Evolutionary conservation across 371 early-diverging fungal genomes (phyloP).

Genomic region (Mortierella sp.): DNA sequence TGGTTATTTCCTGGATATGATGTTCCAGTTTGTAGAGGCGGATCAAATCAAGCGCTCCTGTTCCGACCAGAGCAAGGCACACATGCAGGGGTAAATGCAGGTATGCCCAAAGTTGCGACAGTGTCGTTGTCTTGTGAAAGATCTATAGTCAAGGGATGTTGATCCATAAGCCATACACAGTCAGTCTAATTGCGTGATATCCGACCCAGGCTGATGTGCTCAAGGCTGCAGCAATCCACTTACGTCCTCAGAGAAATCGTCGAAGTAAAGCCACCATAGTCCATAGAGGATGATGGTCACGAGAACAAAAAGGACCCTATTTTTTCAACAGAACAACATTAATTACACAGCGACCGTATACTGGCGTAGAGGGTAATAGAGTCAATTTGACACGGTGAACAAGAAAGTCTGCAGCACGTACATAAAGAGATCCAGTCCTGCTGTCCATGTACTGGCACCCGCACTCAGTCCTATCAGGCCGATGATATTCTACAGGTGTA

Average conservation of each 20-base stretch:
- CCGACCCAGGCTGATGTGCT: too few species aligned
- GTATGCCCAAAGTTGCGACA: constrained; percentile 71
- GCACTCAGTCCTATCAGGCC: constrained; percentile 38
- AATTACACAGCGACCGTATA: neutral
- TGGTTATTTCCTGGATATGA: constrained; percentile 28
- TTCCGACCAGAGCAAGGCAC: constrained; percentile 71
- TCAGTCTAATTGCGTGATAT: neutral
- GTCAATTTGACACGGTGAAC: neutral
- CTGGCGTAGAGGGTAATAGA: neutral
- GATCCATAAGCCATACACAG: neutral
- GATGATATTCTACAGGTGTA: constrained; percentile 35
- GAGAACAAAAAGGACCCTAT: constrained; percentile 31
- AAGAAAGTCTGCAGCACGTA: neutral
- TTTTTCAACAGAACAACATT: neutral
- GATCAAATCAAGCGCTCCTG: constrained; percentile 67
- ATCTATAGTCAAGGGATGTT: constrained; percentile 3
- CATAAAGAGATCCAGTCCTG: constrained; percentile 29
- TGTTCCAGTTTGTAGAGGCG: constrained; percentile 57
- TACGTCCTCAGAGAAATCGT: constrained; percentile 57
- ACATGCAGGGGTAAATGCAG: constrained; percentile 73
- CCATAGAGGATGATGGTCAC: constrained; percentile 36
- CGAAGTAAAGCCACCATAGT: constrained; percentile 56
- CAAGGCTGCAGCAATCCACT: neutral
- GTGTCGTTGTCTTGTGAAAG: constrained; percentile 44
- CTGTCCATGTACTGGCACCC: constrained; percentile 33